Evolutionary conservation across 1,284 basidiomycete genomes (phyloP).

Genomic region (Ustilago nuda): DNA sequence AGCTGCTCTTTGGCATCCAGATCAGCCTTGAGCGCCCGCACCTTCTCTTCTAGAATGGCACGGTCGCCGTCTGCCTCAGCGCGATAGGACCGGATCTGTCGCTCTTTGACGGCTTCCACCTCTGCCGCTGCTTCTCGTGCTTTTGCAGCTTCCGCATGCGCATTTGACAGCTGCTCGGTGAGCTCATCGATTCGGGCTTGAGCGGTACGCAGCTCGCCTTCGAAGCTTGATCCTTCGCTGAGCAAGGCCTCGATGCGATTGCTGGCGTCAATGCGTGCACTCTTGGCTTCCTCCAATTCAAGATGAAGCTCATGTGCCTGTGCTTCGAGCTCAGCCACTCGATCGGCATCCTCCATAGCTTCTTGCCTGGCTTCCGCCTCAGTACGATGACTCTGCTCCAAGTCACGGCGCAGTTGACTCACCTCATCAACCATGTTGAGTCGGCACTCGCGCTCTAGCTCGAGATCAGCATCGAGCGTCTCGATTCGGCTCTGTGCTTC

Average conservation of each 20-base stretch:
- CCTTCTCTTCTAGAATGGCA: conserved; percentile 62
- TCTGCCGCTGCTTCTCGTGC: conserved; percentile 53
- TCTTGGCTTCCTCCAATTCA: conserved; percentile 61
- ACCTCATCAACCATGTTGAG: conserved; percentile 64
- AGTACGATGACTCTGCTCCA: conserved; percentile 51
- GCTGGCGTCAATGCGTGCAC: conserved; percentile 57
- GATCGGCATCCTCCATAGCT: conserved; percentile 55
- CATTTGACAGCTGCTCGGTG: conserved; percentile 51
- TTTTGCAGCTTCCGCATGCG: conserved; percentile 53
- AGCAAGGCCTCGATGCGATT: conserved; percentile 61
- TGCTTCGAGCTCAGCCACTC: conserved; percentile 56
- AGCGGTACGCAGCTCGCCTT: conserved; percentile 56
- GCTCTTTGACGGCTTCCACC: conserved; percentile 55
- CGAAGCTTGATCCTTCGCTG: conserved; percentile 58
- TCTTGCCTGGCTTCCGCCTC: conserved; percentile 53
- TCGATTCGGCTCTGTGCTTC: conserved; percentile 27
- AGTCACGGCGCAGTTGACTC: conserved; percentile 50
- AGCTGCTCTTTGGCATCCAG: conserved; percentile 41
- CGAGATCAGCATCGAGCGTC: conserved; percentile 39
- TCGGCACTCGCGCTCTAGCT: conserved; percentile 55
- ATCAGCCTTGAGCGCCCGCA: conserved; percentile 51
- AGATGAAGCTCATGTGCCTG: conserved; percentile 53
- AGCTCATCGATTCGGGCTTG: conserved; percentile 61
- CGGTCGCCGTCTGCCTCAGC: conserved; percentile 65
- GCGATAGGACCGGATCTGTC: conserved; percentile 54